These are phyloP conservation scores for Aspergillus versicolor DNA, from an alignment of 2,329 filamentous ascomycete species.

Conservation along the genomic window DNA sequence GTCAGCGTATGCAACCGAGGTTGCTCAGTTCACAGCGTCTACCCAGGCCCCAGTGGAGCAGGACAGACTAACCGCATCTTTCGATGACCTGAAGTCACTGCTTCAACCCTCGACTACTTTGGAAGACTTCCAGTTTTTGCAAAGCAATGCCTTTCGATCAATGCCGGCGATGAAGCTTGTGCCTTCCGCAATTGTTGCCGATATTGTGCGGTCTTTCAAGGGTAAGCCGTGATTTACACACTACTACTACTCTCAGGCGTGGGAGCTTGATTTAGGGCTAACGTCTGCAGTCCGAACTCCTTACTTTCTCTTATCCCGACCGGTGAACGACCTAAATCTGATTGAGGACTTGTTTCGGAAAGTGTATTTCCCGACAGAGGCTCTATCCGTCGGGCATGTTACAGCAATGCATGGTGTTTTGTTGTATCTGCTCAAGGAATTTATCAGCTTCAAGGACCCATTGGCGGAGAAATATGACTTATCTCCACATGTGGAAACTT, in stretches of 20 bases:
- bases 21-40: constrained; percentile 9
- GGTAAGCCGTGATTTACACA: background rate
- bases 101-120: constrained; percentile 4
- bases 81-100: constrained; percentile 13
- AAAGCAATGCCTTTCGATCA: background rate
- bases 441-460: constrained; percentile 10
- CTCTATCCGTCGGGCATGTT: constrained; percentile 14
- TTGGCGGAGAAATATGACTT: constrained; percentile 18
- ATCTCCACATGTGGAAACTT: constrained; percentile 4
- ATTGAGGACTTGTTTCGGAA: constrained; percentile 21
- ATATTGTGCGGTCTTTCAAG: constrained; percentile 1
- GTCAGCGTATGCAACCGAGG: constrained; percentile 16
- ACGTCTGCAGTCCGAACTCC: constrained; percentile 13
- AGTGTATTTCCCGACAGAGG: constrained; percentile 21
- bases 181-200: background rate
- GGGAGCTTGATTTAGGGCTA: background rate
- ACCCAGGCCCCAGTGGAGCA: background rate
- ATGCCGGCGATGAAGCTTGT: background rate
- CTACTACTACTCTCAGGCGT: no score
- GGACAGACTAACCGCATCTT: constrained; percentile 7
- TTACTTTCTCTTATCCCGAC: constrained; percentile 19
- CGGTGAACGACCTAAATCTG: constrained; percentile 16
- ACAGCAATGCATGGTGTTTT: constrained; percentile 20
- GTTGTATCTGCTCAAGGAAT: constrained; percentile 21
- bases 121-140: background rate